A percentile compares a stretch with the other conserved stretches of the same genome.
Conservation (phyloP, 768 basidiomycete species). For the Clitopilus passeckerianus region DNA sequence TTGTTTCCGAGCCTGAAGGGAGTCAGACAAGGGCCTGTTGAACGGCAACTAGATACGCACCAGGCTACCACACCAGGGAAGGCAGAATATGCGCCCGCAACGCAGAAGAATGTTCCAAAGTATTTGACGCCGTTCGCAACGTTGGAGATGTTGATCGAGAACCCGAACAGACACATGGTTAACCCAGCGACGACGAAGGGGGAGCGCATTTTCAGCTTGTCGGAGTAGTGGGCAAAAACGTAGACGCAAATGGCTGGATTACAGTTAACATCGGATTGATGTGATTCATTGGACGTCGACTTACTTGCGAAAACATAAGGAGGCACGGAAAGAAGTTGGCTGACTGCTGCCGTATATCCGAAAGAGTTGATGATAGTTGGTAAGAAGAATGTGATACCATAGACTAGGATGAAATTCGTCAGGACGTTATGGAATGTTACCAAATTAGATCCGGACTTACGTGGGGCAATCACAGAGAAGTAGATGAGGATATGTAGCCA, state of each 20-base stretch:
- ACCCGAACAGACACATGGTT: slow-evolving; percentile 49
- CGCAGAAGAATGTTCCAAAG: slow-evolving; percentile 67
- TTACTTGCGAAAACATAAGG: slow-evolving; percentile 61
- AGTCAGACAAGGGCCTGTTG: not conserved
- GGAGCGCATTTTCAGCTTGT: slow-evolving; percentile 46
- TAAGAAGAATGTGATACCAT: slow-evolving; percentile 67
- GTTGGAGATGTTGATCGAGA: slow-evolving; percentile 57
- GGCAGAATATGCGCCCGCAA: slow-evolving; percentile 56
- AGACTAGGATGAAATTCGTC: slow-evolving; percentile 34
- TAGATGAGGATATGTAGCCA: slow-evolving; percentile 56
- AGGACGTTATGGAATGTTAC: not conserved
- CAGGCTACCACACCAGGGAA: slow-evolving; percentile 61
- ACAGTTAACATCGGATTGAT: not conserved
- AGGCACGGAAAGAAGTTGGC: slow-evolving; percentile 64
- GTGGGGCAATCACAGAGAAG: slow-evolving; percentile 52
- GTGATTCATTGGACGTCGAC: slow-evolving; percentile 12
- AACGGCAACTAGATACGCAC: slow-evolving; percentile 25
- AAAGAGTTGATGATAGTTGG: slow-evolving; percentile 62
- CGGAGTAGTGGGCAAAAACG: slow-evolving; percentile 52
- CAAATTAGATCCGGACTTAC: slow-evolving; percentile 32
- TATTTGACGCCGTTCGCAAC: slow-evolving; percentile 55
- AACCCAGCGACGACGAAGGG: slow-evolving; percentile 55
- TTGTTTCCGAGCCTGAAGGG: slow-evolving; percentile 59
- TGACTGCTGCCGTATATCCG: slow-evolving; percentile 49
- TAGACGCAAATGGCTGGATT: slow-evolving; percentile 48